Percentiles rank a stretch among this genome's conserved stretches.
phyloP scores from a whole-genome alignment of 140 eudicot species.

The Anethum foeniculum region DNA sequence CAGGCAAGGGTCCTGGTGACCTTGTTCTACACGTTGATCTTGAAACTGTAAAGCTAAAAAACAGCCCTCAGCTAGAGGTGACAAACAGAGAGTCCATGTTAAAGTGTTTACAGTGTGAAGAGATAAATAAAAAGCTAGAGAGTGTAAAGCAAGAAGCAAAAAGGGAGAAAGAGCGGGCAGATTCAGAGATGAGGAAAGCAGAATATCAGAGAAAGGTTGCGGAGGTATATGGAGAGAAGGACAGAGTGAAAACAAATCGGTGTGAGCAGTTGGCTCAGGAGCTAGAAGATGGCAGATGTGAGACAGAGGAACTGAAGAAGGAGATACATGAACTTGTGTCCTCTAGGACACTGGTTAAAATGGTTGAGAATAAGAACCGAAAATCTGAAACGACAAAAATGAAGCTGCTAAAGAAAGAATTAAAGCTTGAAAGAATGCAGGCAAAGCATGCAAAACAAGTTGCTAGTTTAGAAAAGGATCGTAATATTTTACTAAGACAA shows the following conservation, averaged over 20 bases:
- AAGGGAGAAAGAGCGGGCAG: slow-evolving; percentile 25
- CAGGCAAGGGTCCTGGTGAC: slow-evolving; percentile 8
- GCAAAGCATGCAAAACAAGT: slow-evolving; percentile 54
- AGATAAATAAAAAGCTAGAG: slow-evolving; percentile 24
- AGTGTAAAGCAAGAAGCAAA: slow-evolving; percentile 28
- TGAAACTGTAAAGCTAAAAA: slow-evolving; percentile 4
- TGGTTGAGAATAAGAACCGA: slow-evolving; percentile 6
- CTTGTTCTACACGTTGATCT: background rate
- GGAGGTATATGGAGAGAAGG: slow-evolving; percentile 38
- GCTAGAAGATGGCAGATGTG: slow-evolving; percentile 33
- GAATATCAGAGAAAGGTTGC: slow-evolving; percentile 38
- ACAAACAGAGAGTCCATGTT: slow-evolving; percentile 1
- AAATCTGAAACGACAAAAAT: slow-evolving; percentile 29
- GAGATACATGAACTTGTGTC: slow-evolving; percentile 31
- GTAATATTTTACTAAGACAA: slow-evolving; percentile 38
- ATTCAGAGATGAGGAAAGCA: slow-evolving; percentile 37
- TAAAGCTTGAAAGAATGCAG: slow-evolving; percentile 66
- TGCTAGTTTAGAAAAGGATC: slow-evolving; percentile 38
- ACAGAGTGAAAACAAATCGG: slow-evolving; percentile 36
- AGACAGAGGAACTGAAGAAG: slow-evolving; percentile 25
- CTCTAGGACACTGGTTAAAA: slow-evolving; percentile 12
- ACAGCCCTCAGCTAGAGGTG: slow-evolving; percentile 6
- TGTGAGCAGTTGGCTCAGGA: slow-evolving; percentile 41
- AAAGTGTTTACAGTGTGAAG: slow-evolving; percentile 10
- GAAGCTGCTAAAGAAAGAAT: slow-evolving; percentile 48